Evolutionary conservation across 23 red algal species (phyloP).

Genomic region (Cyanidium caldarium): DNA sequence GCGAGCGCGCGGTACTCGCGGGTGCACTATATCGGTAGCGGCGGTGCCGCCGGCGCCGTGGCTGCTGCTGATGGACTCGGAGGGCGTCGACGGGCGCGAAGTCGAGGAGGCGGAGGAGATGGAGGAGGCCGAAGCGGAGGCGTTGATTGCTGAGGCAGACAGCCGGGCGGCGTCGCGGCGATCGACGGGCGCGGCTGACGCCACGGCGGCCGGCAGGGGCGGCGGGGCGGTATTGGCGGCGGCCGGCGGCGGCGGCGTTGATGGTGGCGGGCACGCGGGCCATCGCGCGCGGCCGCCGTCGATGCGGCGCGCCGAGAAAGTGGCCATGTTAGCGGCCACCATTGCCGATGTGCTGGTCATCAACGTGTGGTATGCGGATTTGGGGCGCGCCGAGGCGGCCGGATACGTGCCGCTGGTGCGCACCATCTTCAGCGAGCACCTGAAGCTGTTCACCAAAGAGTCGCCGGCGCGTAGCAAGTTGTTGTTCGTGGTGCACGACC

Average conservation of each 20-base stretch:
- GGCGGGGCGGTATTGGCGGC: not conserved
- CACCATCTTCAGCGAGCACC: slow-evolving; percentile 66
- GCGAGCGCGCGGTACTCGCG: not conserved
- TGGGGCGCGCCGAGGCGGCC: slow-evolving; percentile 75
- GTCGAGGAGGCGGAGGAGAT: not conserved
- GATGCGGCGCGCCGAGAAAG: slow-evolving; percentile 4
- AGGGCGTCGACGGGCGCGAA: slow-evolving; percentile 1
- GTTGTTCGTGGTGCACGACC: slow-evolving; percentile 69
- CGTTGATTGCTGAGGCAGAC: not conserved
- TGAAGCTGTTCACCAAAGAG: slow-evolving; percentile 54
- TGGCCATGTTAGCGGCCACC: slow-evolving; percentile 44
- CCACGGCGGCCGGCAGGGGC: not conserved
- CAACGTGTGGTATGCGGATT: slow-evolving; percentile 72
- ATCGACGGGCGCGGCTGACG: too few relatives aligned
- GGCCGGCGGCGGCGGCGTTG: not conserved
- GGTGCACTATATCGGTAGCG: not conserved
- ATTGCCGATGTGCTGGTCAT: slow-evolving; percentile 62
- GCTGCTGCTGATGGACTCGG: not conserved
- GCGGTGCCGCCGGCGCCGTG: not conserved
- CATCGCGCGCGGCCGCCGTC: slow-evolving; percentile 35
- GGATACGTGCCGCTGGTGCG: slow-evolving; percentile 54
- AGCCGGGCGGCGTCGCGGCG: not conserved
- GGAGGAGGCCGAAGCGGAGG: slow-evolving; percentile 3
- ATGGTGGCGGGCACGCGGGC: slow-evolving; percentile 59
- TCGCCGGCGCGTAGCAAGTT: slow-evolving; percentile 33